Conservation (phyloP, 257 asterid genomes). For the Ophiorrhiza pumila region DNA sequence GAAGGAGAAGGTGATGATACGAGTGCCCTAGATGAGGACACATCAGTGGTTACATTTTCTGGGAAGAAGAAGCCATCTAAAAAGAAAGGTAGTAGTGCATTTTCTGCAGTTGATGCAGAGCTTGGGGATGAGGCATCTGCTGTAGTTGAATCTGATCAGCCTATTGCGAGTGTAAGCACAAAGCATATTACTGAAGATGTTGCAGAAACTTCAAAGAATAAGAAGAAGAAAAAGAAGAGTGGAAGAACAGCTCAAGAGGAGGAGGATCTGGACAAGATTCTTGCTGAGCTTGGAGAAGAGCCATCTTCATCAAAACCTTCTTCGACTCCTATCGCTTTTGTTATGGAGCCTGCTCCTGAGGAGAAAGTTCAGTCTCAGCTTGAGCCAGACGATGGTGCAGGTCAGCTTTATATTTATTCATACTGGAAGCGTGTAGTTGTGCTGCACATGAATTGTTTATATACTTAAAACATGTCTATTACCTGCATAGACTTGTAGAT, state of each 20-base stretch:
- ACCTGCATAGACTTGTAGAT: background rate
- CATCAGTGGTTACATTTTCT: constrained; percentile 42
- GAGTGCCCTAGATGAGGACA: constrained; percentile 51
- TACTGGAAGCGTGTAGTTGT: background rate
- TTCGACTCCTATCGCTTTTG: constrained; percentile 25
- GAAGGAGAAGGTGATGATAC: constrained; percentile 40
- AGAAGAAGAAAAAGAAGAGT: constrained; percentile 83
- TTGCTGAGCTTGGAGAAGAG: constrained; percentile 77
- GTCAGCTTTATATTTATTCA: constrained; percentile 7
- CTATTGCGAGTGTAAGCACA: constrained; percentile 10
- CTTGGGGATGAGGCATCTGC: constrained; percentile 31
- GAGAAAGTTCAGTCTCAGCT: constrained; percentile 45
- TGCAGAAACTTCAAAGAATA: constrained; percentile 57
- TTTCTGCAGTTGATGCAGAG: constrained; percentile 33
- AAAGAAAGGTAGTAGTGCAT: constrained; percentile 49
- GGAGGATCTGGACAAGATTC: constrained; percentile 71
- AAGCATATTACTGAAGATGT: constrained; percentile 38
- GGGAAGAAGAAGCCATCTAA: constrained; percentile 86
- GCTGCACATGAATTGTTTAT: background rate
- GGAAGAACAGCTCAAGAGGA: constrained; percentile 71
- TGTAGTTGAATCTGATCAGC: constrained; percentile 31
- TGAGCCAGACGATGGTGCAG: constrained; percentile 48
- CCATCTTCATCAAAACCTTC: constrained; percentile 37
- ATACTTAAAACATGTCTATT: background rate
- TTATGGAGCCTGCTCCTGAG: constrained; percentile 29